These are phyloP conservation scores for Salix purpurea DNA, from an alignment of 345 rosid genomes.

Conservation along the genomic window DNA sequence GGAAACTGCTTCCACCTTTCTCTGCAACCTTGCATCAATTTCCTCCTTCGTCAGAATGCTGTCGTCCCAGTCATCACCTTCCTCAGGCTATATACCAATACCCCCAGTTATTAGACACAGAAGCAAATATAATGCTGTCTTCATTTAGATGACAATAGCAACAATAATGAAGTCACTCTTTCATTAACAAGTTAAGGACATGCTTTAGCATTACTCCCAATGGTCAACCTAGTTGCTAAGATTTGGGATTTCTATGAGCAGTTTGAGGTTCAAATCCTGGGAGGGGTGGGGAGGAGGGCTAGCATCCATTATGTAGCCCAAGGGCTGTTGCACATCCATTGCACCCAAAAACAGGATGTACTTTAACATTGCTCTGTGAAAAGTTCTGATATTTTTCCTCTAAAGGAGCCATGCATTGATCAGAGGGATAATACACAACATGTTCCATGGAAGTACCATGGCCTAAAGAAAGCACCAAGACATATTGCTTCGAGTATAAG, in stretches of 20 bases:
- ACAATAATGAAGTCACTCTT: too few species aligned
- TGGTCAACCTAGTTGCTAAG: neutral
- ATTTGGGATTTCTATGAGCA: neutral
- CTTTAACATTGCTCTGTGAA: neutral
- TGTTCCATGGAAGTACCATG: neutral
- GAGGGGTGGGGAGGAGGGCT: neutral
- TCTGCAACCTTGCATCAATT: constrained; percentile 64
- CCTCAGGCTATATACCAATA: constrained; percentile 54
- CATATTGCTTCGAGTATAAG: neutral
- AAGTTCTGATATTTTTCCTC: neutral
- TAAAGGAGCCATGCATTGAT: neutral
- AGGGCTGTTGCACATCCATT: neutral
- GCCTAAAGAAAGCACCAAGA: neutral
- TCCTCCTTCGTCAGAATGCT: constrained; percentile 76
- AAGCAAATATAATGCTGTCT: neutral
- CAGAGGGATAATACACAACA: neutral
- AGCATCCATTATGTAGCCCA: neutral
- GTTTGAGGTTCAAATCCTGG: neutral
- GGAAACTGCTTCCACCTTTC: constrained; percentile 72
- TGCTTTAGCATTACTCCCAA: neutral
- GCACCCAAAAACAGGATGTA: neutral
- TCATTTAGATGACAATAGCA: neutral
- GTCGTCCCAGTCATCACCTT: constrained; percentile 80
- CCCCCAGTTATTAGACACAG: constrained; percentile 1
- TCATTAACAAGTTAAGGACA: neutral